phyloP scores from a whole-genome alignment of 495 filamentous ascomycete species.

The Polyplosphaeria fusca region DNA sequence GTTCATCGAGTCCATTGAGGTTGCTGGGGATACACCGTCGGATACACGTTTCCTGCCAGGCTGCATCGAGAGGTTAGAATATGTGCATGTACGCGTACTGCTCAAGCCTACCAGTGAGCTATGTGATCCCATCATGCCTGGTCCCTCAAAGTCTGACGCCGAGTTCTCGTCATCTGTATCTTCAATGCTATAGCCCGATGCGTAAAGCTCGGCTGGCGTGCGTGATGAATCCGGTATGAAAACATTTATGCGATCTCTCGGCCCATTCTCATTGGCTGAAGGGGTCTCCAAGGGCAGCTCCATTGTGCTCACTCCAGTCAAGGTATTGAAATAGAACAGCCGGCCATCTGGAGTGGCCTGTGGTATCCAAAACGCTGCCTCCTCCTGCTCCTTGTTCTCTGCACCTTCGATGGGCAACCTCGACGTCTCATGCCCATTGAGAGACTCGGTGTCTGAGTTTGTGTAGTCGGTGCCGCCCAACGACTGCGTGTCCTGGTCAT shows the following conservation, averaged over 20 bases:
- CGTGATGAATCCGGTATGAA: slow-evolving; percentile 85
- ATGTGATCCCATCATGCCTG: slow-evolving; percentile 58
- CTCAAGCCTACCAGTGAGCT: slow-evolving; percentile 52
- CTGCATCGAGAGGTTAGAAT: slow-evolving; percentile 1
- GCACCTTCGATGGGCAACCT: slow-evolving; percentile 65
- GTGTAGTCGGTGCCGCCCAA: slow-evolving; percentile 57
- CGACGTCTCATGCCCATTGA: slow-evolving; percentile 48
- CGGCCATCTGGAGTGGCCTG: slow-evolving; percentile 92
- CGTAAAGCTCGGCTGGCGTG: slow-evolving; percentile 89
- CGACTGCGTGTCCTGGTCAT: slow-evolving; percentile 42
- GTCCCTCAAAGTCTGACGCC: slow-evolving; percentile 78
- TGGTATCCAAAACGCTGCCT: slow-evolving; percentile 96
- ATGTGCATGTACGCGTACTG: background rate
- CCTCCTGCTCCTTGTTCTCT: slow-evolving; percentile 67
- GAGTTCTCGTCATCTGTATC: slow-evolving; percentile 77
- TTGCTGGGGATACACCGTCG: slow-evolving; percentile 80
- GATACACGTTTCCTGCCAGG: slow-evolving; percentile 50
- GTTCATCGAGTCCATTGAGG: slow-evolving; percentile 85
- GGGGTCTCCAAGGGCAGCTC: slow-evolving; percentile 92
- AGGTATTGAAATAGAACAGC: slow-evolving; percentile 96
- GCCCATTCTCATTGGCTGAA: slow-evolving; percentile 77
- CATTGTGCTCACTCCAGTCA: slow-evolving; percentile 88
- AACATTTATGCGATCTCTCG: slow-evolving; percentile 81
- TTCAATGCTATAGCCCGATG: slow-evolving; percentile 63
- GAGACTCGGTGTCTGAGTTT: slow-evolving; percentile 58